Evolutionary conservation across 176 grass and related monocot genomes (phyloP).

Genomic region (Luzula sylvatica): DNA sequence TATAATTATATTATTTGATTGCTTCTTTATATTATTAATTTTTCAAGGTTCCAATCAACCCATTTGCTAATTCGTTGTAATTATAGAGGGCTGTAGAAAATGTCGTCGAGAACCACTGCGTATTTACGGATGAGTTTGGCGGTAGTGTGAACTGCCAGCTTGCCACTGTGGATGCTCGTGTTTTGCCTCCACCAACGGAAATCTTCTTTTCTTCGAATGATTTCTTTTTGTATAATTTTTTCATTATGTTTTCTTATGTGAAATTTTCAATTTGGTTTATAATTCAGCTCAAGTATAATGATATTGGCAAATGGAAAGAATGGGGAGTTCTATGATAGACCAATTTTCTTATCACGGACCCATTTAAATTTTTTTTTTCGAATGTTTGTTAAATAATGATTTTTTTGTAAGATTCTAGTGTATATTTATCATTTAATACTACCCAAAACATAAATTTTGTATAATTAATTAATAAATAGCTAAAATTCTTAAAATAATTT

Average conservation of each 20-base stretch:
- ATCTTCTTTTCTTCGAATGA: neutral
- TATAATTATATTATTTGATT: conserved; percentile 13
- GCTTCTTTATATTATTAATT: conserved; percentile 12
- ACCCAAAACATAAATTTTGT: too few species aligned
- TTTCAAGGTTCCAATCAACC: neutral
- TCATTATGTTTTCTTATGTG: neutral
- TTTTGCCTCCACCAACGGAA: conserved; percentile 50
- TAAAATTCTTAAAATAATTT: too few species aligned
- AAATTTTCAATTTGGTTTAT: conserved; percentile 15
- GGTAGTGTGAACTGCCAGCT: conserved; percentile 30
- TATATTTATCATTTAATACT: too few species aligned
- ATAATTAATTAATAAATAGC: too few species aligned
- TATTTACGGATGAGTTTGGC: conserved; percentile 34
- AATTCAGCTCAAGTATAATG: conserved; percentile 65
- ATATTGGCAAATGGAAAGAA: conserved; percentile 51
- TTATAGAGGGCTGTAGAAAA: conserved; percentile 38
- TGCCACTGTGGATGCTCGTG: conserved; percentile 34
- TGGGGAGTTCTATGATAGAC: too few species aligned
- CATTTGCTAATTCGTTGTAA: conserved; percentile 10
- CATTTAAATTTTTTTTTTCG: too few species aligned
- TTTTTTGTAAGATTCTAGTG: too few species aligned
- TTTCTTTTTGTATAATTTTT: conserved; percentile 1
- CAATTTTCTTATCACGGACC: too few species aligned
- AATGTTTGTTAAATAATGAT: too few species aligned
- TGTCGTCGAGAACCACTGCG: conserved; percentile 41